These are phyloP conservation scores for Neurospora africana DNA, from an alignment of 495 filamentous ascomycete genomes.

Conservation along the genomic window DNA sequence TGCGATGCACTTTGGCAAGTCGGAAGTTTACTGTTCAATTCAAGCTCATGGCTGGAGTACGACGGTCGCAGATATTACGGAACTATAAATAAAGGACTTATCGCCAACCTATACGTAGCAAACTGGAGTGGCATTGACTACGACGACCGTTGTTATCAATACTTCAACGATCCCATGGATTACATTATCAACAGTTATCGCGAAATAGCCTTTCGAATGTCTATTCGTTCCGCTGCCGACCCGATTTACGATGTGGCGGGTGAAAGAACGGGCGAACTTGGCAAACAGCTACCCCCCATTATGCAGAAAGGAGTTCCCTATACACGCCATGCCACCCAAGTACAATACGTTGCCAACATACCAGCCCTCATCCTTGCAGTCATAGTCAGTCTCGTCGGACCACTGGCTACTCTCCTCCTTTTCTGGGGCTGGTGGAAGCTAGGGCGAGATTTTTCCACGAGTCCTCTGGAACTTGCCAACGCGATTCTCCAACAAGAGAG, in stretches of 20 bases:
- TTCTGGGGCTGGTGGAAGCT: background rate
- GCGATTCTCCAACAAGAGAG: background rate
- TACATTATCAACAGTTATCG: background rate
- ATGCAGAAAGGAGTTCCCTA: background rate
- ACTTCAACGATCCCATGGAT: background rate
- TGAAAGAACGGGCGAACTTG: background rate
- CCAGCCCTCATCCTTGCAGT: background rate
- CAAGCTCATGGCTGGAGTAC: background rate
- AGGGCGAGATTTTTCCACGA: background rate
- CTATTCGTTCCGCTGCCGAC: background rate
- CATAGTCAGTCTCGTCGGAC: background rate
- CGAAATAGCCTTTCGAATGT: background rate
- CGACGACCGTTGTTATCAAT: background rate
- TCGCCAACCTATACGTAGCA: background rate
- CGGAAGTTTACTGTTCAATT: background rate
- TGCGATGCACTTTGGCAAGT: background rate
- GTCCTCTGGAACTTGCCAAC: background rate
- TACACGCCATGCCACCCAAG: background rate
- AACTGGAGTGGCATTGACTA: background rate
- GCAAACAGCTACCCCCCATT: background rate
- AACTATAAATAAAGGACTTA: background rate
- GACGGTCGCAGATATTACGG: background rate
- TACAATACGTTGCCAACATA: background rate
- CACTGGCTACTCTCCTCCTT: fast-evolving
- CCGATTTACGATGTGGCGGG: fast-evolving